A percentile compares a stretch with the other conserved stretches of the same genome.
phyloP scores from a whole-genome alignment of 495 filamentous ascomycete genomes.

The Trichocladium uniseriatum region DNA sequence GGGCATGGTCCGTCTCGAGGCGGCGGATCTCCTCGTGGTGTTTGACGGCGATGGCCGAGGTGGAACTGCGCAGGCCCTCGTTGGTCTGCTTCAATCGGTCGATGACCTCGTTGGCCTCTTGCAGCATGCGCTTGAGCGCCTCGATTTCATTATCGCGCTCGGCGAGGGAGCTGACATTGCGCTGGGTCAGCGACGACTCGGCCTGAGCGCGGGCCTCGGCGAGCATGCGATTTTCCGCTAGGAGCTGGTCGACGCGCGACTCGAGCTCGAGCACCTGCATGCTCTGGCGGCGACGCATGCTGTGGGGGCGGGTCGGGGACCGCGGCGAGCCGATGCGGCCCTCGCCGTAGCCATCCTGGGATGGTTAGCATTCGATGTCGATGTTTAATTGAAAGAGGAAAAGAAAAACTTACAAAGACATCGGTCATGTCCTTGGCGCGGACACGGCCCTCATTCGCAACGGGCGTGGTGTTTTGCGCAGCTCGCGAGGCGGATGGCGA shows the following conservation, averaged over 20 bases:
- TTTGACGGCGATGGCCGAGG: conserved; percentile 59
- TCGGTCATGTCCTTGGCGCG: conserved; percentile 79
- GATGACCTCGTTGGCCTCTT: conserved; percentile 72
- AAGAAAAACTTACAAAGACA: conserved; percentile 70
- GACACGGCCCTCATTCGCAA: conserved; percentile 79
- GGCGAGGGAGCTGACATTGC: conserved; percentile 40
- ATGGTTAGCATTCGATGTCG: conserved; percentile 13
- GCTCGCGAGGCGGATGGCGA: conserved; percentile 30
- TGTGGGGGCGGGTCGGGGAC: conserved; percentile 91
- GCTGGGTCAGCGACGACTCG: conserved; percentile 42
- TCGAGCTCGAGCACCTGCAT: conserved; percentile 88
- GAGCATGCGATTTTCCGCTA: conserved; percentile 70
- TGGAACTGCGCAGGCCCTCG: conserved; percentile 68
- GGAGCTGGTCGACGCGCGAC: conserved; percentile 63
- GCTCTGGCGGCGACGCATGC: conserved; percentile 89
- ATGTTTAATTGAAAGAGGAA: conserved; percentile 4
- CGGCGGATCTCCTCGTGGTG: conserved; percentile 54
- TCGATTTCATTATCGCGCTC: conserved; percentile 73
- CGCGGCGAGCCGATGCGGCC: conserved; percentile 75
- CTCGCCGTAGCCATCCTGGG: conserved; percentile 89
- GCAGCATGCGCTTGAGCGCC: conserved; percentile 63
- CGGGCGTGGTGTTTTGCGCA: conserved; percentile 55
- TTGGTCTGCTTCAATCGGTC: conserved; percentile 65
- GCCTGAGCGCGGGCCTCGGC: conserved; percentile 60
- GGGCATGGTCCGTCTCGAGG: conserved; percentile 47